Percentiles rank a stretch among this genome's conserved stretches.
phyloP scores from a whole-genome alignment of 2,329 filamentous ascomycete species.

The Aspergillus ochraceus region DNA sequence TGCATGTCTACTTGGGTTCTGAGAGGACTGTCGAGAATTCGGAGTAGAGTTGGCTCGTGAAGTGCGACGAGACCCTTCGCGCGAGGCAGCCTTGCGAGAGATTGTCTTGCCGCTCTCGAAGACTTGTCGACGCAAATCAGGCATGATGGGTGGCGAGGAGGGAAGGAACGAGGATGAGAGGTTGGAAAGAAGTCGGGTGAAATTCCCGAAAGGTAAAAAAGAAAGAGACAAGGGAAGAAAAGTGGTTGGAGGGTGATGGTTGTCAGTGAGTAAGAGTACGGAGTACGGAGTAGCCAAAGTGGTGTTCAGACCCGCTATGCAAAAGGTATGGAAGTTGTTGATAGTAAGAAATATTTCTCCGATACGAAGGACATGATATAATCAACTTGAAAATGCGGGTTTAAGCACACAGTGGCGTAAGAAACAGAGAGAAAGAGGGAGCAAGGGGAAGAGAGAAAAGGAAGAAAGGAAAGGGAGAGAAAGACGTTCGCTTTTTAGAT shows the following conservation, averaged over 20 bases:
- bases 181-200: not conserved
- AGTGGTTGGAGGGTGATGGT: not conserved
- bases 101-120: slow-evolving; percentile 66
- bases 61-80: slow-evolving; percentile 52
- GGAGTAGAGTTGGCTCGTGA: slow-evolving; percentile 55
- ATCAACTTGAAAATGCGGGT: not conserved
- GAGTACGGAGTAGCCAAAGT: not conserved
- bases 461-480: slow-evolving; percentile 6
- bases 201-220: not conserved
- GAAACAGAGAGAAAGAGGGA: slow-evolving; percentile 6
- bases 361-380: slow-evolving; percentile 22
- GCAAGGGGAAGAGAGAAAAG: slow-evolving; percentile 8
- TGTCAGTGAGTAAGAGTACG: not conserved
- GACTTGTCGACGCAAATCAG: slow-evolving; percentile 56
- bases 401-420: not conserved
- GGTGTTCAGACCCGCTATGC: slow-evolving; percentile 12
- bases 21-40: slow-evolving; percentile 55
- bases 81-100: slow-evolving; percentile 61
- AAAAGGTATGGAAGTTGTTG: slow-evolving; percentile 20
- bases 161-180: not conserved
- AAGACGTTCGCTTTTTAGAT: slow-evolving; percentile 3
- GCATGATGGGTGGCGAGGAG: slow-evolving; percentile 36
- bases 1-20: slow-evolving; percentile 54
- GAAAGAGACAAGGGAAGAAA: not conserved
- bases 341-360: slow-evolving; percentile 15